Base-by-base conservation (phyloP, 2,329 filamentous ascomycete species). In the Fusarium concolor region DNA sequence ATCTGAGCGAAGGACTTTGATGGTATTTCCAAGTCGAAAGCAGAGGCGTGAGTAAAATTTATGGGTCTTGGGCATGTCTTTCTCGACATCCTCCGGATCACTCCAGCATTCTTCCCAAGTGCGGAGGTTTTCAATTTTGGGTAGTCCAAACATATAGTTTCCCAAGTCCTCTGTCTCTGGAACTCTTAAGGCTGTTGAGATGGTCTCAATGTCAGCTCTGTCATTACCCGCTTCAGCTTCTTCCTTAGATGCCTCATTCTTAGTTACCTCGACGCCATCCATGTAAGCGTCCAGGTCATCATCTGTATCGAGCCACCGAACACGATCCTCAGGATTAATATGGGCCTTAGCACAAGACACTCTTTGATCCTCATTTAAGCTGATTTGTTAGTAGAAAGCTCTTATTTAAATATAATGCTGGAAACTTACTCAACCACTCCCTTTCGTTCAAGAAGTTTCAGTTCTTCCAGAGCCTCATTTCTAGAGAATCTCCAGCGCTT, bases 11-110 rank as follows among this genome's bases (percentile, higher is more conserved):
- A 76, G 64, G 7, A 57, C 43, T 6, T 42, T 53, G 22, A 78
- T 64, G 6, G 79, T 81, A 43, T 70, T 66, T 26, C 81, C 81
- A 58, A 83, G 75, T 38, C 81, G 80, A 62, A 76, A 82, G 22
- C 76, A 79, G 20, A 82, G 68, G 24, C 77, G 65, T 17, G 47
- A 39, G 26, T 71, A 75, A 18, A 76, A 70, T 33, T 61, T 54
- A 6, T 51, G 29, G 2, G 63, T 71, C 41, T 50, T 67, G 14
- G 33, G 26, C 46, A 26, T 29, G 18, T 67, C 53, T 39, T 28
- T 24, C 10, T 39, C 12, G n/a, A 64, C 31, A 8, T 20, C 24
- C 18, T 33, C 31, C 5, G 28, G 28, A 33, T 31, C 38, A 14
- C 38, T 31, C 26, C 7, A 44, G 22, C 17, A 35, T 35, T 56